A percentile compares a stretch with the other conserved stretches of the same genome.
Evolutionary conservation across 495 filamentous ascomycete species (phyloP).

Genomic region (Neurospora sp.): DNA sequence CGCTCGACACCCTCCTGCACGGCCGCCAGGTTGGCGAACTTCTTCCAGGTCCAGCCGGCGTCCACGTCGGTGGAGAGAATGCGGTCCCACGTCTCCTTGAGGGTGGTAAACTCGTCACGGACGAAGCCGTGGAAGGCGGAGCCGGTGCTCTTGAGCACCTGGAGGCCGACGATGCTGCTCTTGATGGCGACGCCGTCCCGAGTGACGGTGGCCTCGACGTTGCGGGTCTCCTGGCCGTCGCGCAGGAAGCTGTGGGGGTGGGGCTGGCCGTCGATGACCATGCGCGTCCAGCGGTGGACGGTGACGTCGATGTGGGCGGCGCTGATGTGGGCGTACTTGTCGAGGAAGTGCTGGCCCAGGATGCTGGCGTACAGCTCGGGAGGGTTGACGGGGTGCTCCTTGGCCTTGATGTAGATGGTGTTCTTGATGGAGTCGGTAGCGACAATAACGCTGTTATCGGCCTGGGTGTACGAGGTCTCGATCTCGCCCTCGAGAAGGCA

Average conservation of each 20-base stretch:
- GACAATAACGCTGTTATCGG: constrained; percentile 91
- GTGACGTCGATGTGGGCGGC: constrained; percentile 68
- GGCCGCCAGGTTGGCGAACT: constrained; percentile 54
- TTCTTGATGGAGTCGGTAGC: constrained; percentile 98
- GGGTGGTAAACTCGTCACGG: constrained; percentile 83
- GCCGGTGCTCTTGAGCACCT: constrained; percentile 94
- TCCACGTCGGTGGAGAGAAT: constrained; percentile 91
- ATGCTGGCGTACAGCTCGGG: constrained; percentile 86
- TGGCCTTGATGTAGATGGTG: constrained; percentile 87
- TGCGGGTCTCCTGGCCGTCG: constrained; percentile 79
- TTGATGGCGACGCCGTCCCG: constrained; percentile 57
- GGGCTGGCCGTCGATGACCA: constrained; percentile 75
- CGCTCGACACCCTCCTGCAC: constrained; percentile 51
- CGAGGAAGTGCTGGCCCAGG: constrained; percentile 77
- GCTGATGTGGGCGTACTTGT: constrained; percentile 79
- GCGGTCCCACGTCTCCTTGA: constrained; percentile 85
- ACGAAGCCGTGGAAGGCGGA: constrained; percentile 94
- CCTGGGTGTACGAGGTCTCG: constrained; percentile 83
- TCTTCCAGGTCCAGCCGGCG: constrained; percentile 73
- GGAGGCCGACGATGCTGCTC: constrained; percentile 61
- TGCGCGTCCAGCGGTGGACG: constrained; percentile 86
- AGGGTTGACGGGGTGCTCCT: constrained; percentile 84
- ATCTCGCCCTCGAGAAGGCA: constrained; percentile 85
- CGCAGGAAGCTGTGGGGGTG: constrained; percentile 96
- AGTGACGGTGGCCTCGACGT: constrained; percentile 52